phyloP scores from a whole-genome alignment of 2,329 filamentous ascomycete species.

The Fusarium neocosmosporiellum region DNA sequence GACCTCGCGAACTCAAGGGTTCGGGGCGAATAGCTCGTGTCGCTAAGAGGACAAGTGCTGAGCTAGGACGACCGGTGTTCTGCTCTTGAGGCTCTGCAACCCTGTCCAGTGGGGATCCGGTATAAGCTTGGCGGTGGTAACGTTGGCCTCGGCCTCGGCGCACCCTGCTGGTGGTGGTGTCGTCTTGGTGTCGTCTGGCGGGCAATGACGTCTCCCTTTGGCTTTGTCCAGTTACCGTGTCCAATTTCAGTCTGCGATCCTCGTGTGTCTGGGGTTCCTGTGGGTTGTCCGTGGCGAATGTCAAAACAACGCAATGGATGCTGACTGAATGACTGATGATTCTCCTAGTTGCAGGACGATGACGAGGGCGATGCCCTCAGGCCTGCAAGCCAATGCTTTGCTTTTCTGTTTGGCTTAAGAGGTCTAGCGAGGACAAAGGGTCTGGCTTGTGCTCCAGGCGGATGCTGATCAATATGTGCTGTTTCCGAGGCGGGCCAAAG shows the following conservation, averaged over 20 bases:
- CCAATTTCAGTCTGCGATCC: slow-evolving; percentile 14
- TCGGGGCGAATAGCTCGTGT: slow-evolving; percentile 19
- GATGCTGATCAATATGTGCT: slow-evolving; percentile 8
- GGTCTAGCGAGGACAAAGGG: neutral
- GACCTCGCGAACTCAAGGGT: slow-evolving; percentile 31
- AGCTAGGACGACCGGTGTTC: slow-evolving; percentile 26
- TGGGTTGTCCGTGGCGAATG: slow-evolving; percentile 35
- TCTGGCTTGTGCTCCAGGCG: neutral
- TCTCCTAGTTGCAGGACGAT: slow-evolving; percentile 5
- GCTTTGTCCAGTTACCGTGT: slow-evolving; percentile 8
- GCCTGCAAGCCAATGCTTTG: neutral
- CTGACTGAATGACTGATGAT: slow-evolving; percentile 8
- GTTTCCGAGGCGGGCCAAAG: neutral
- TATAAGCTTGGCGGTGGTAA: slow-evolving; percentile 20
- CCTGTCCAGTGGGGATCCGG: slow-evolving; percentile 9
- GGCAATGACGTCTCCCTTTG: slow-evolving; percentile 39
- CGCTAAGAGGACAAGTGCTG: slow-evolving; percentile 15
- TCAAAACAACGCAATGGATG: neutral
- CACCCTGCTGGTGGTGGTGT: slow-evolving; percentile 11
- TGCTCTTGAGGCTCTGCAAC: slow-evolving; percentile 41
- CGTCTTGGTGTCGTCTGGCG: slow-evolving; percentile 18
- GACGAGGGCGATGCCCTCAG: slow-evolving; percentile 7
- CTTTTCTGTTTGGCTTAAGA: neutral
- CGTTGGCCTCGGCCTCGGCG: slow-evolving; percentile 19
- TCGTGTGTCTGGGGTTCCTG: slow-evolving; percentile 22